Evolutionary conservation across 2,329 filamentous ascomycete genomes (phyloP).

Genomic region (Pyrenochaeta sp.): DNA sequence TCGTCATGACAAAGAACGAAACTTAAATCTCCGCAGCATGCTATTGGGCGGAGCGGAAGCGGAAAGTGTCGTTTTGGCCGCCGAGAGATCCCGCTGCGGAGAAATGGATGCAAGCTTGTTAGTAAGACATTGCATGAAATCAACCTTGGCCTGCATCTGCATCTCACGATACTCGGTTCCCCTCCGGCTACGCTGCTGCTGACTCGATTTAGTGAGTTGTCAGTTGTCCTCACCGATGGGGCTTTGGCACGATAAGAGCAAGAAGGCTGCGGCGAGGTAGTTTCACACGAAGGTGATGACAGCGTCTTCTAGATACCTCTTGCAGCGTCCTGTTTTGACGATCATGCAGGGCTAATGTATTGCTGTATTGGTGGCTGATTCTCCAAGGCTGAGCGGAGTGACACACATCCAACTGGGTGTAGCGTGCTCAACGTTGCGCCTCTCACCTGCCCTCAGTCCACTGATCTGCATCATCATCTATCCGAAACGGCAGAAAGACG

Average conservation of each 20-base stretch:
- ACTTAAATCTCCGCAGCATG: slow-evolving; percentile 16
- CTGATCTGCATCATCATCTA: slow-evolving; percentile 19
- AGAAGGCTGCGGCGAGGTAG: slow-evolving; percentile 4
- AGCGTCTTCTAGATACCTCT: slow-evolving; percentile 28
- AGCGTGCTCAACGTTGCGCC: slow-evolving; percentile 18
- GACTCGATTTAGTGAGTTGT: slow-evolving; percentile 5
- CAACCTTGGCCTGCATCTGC: not conserved
- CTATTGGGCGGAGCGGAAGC: slow-evolving; percentile 23
- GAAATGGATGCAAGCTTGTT: slow-evolving; percentile 8
- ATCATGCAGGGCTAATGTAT: slow-evolving; percentile 50
- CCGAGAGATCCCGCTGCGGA: slow-evolving; percentile 33
- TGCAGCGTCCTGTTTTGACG: slow-evolving; percentile 28
- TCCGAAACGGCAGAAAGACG: slow-evolving; percentile 12
- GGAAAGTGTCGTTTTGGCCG: slow-evolving; percentile 16
- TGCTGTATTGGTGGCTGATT: slow-evolving; percentile 49
- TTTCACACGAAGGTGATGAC: slow-evolving; percentile 31
- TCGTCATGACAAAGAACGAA: slow-evolving; percentile 10
- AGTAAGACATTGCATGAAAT: slow-evolving; percentile 11
- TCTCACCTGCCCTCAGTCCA: not conserved
- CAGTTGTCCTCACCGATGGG: slow-evolving; percentile 8
- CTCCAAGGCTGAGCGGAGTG: slow-evolving; percentile 27
- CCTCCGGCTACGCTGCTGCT: slow-evolving; percentile 19
- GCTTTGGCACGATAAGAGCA: slow-evolving; percentile 24
- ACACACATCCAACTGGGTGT: slow-evolving; percentile 12
- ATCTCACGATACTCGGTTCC: slow-evolving; percentile 18